Base-by-base conservation (phyloP, 805 yeast species). In the Kurtzmaniella cleridarum region DNA sequence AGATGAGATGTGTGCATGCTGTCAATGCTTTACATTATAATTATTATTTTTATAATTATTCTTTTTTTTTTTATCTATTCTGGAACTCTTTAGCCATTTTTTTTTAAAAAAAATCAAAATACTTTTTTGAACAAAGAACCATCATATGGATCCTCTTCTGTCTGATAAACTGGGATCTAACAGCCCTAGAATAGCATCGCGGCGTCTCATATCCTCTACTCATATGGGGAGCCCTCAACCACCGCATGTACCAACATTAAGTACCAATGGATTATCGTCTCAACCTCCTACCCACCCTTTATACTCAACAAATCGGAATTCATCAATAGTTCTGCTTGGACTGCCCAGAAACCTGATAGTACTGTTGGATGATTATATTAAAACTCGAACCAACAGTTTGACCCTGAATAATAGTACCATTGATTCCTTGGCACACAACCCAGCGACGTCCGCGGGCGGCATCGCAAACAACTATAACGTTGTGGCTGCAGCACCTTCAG, bases 291-390 rank as follows among this genome's bases (percentile, higher is more conserved):
- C 16, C 14, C 31, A n/a, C 27, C 36, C 8, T 13, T 16, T 8
- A 27, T 20, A 20, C 8, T 20, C 31, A 5, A 20, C 36, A 34
- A 23, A 30, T 7, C 39, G 30, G 17, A 23, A 33, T 17, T 29
- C 29, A 33, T 36, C 39, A 17, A 36, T 36, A 17, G 29, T 36
- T 9, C 30, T 33, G 29, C 28, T 36, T 8, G 39, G 34, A 3
- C 30, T 33, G 20, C 70, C 71, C 3, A 51, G 71, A 30, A 67
- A 67, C 44, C 62, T 68, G 20, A 66, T 67, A 12, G 65, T 62
- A 4, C 61, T 68, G 9, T 51, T 61, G 1, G 73, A 67, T 38
- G 73, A 67, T 38, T 45, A 41, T 28, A 42, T 51, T 34, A 35
- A 48, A 14, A 55, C 65, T 2, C 45, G 72, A 35, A 65, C 64